Base-by-base conservation (phyloP, 768 basidiomycete species). In the Trametes cingulata region DNA sequence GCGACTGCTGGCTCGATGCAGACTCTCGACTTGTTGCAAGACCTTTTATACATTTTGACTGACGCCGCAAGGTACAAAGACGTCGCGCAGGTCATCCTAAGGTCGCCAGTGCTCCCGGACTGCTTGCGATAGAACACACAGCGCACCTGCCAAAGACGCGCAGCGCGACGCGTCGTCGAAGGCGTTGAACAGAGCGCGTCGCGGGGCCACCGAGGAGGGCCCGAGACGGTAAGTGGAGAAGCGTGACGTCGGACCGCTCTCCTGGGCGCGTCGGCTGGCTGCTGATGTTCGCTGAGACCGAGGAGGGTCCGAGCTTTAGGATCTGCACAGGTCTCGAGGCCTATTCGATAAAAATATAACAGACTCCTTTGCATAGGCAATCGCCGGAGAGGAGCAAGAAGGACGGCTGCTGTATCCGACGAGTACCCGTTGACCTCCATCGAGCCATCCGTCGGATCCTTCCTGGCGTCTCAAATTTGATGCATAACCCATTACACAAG, bases 1-100 rank as follows among this genome's bases (percentile, higher is more conserved):
- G 41, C 48, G 53, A 56, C 35, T 50, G 52, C 48, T 53, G 53
- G 60, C 60, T 61, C 60, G 60, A 61, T 61, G 60, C 39, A 27
- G 60, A 55, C 37, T 42, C 39, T 55, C 47, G 40, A 50, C 29
- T 15, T 27, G 10, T 12, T 47, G 29, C 25, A 29, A 17, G 29
- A 24, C 25, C 60, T 56, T 55, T 50, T 55, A 61, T 61, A 61
- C 46, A 5, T 13, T 50, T 24, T 19, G 20, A 17, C 29, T 14
- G 10, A 24, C 17, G 24, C 41, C 15, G 15, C 25, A 17, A 29
- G 15, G 46, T 15, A 13, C 14, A 24, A 14, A 3, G 14, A 17
- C 15, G 25, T 33, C 6, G 14, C 19, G 4, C 46, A 29, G 14
- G 6, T 48, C 46, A 19, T 33, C 14, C 27, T 33, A 19, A 33